Percentiles rank a stretch among this genome's conserved stretches.
Evolutionary conservation across 2,329 filamentous ascomycete species (phyloP).

Genomic region (Neonectria sp.): DNA sequence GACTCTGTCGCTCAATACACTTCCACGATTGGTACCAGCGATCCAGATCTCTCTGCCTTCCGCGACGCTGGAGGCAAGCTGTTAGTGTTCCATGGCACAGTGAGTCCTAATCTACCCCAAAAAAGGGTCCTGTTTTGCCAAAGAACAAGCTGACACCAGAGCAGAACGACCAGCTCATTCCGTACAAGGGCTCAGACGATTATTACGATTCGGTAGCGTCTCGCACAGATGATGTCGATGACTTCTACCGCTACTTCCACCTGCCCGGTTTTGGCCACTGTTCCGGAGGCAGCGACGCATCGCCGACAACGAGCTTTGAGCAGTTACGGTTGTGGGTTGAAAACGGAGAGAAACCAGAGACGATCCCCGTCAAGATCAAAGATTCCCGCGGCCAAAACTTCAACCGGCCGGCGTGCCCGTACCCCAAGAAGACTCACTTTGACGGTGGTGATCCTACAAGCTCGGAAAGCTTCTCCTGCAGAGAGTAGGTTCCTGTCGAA

Average conservation of each 20-base stretch:
- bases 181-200: constrained; percentile 34
- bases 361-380: constrained; percentile 21
- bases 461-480: constrained; percentile 5
- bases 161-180: constrained; percentile 41
- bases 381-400: constrained; percentile 31
- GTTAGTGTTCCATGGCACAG: constrained; percentile 33
- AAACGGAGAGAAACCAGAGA: constrained; percentile 47
- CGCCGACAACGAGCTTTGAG: constrained; percentile 45
- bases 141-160: neutral
- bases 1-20: neutral
- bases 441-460: constrained; percentile 12
- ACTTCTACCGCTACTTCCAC: constrained; percentile 53
- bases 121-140: neutral
- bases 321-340: constrained; percentile 51
- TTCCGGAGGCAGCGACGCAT: constrained; percentile 37
- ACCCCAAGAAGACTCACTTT: constrained; percentile 49
- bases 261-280: constrained; percentile 54
- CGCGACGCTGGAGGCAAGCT: constrained; percentile 33
- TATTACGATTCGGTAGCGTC: constrained; percentile 48
- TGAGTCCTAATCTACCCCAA: neutral
- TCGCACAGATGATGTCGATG: constrained; percentile 36
- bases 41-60: constrained; percentile 31
- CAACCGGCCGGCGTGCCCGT: constrained; percentile 57
- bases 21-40: constrained; percentile 20
- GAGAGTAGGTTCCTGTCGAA: neutral